Base-by-base conservation (phyloP, 1,284 basidiomycete genomes). In the Cerioporus squamosus region DNA sequence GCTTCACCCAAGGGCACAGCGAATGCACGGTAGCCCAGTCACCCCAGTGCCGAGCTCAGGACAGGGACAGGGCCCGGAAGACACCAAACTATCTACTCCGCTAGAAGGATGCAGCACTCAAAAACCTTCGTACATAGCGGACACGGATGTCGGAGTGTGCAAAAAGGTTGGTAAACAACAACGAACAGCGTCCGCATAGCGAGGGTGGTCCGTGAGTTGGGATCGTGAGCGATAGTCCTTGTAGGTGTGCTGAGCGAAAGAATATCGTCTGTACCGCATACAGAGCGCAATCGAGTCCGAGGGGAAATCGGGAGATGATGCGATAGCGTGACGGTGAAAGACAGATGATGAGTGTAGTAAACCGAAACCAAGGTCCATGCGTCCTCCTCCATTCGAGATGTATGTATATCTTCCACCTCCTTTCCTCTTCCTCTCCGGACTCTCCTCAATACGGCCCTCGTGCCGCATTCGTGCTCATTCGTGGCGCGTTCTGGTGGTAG, bases 401-500 rank as follows among this genome's bases (percentile, higher is more conserved):
- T 44, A 43, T 49, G 51, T 46, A 45, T 61, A 59, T 55, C 39
- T 56, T 45, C 23, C 29, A 24, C 44, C 45, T 15, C 44, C 45
- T 45, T 52, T 29, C 43, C 59, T 40, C 45, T 42, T 39, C 46
- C 26, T 46, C 39, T 39, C 23, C 43, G 23, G 39, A 52, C 40
- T 49, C 18, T 26, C 45, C 42, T 60, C 58, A 63, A 47, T 57
- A 63, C 53, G 61, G 61, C 53, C 61, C 61, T 48, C 63, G 59
- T 44, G 53, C 38, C 55, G 52, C 54, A 49, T 53, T 55, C 14
- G 61, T 56, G 58, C 59, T 62, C 56, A 62, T 59, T n/a, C 62
- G 50, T 39, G 60, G 61, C 50, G 59, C 52, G 47, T 63, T 65
- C 62, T 65, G 63, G 61, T 68, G 66, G 57, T 72, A 72, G 10